A percentile compares a stretch with the other conserved stretches of the same genome.
These are phyloP conservation scores for Dacryopinax spathularia DNA, from an alignment of 768 basidiomycete species.

Conservation along the genomic window DNA sequence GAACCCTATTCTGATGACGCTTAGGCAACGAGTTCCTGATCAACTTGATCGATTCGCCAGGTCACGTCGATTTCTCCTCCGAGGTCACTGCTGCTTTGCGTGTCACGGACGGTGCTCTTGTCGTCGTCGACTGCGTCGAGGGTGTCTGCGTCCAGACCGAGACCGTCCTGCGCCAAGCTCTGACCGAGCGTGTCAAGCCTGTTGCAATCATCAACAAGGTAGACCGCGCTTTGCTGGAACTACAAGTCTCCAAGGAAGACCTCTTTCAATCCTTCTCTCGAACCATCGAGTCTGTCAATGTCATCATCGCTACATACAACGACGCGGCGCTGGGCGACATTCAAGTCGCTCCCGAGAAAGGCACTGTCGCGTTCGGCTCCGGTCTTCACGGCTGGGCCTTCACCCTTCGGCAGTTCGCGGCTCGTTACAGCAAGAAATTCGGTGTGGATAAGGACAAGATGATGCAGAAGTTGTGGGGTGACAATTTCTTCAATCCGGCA, in stretches of 20 bases:
- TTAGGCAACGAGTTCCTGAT: conserved; percentile 93
- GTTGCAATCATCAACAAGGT: conserved; percentile 99
- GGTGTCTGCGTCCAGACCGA: conserved; percentile 99
- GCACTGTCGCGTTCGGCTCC: conserved; percentile 96
- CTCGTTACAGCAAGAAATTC: conserved; percentile 92
- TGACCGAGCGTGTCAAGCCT: conserved; percentile 97
- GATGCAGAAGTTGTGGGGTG: conserved; percentile 96
- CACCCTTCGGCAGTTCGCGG: conserved; percentile 94
- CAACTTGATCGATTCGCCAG: conserved; percentile 98
- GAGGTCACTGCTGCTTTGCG: conserved; percentile 99
- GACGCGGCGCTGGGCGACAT: conserved; percentile 90
- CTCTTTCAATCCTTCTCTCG: conserved; percentile 96
- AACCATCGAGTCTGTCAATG: conserved; percentile 95
- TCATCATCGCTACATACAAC: conserved; percentile 95
- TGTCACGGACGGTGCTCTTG: conserved; percentile 98
- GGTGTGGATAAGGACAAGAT: conserved; percentile 98
- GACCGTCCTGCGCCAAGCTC: conserved; percentile 93
- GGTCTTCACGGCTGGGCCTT: conserved; percentile 99
- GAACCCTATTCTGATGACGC: conserved; percentile 8
- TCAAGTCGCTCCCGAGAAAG: conserved; percentile 96
- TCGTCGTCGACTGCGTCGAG: conserved; percentile 98
- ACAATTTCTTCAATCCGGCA: conserved; percentile 97
- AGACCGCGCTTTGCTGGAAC: conserved; percentile 95
- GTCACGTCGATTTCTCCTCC: conserved; percentile 99
- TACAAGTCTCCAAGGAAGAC: conserved; percentile 92